Conservation (phyloP, 192 early-diverging fungal genomes). For the Anaeromyces robustus region DNA sequence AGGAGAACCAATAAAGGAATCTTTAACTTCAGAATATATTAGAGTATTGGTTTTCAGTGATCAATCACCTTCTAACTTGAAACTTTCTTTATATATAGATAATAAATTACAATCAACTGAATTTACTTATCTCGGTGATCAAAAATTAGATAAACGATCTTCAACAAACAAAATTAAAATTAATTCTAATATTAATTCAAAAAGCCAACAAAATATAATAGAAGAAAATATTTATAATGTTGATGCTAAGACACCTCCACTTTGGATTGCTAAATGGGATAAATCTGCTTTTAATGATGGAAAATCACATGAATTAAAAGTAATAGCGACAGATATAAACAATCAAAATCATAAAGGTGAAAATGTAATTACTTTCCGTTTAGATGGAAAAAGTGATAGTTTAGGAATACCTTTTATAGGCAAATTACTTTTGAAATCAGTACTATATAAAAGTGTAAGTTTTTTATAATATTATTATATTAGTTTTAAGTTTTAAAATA, state of each 20-base stretch:
- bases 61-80: slow-evolving; percentile 14
- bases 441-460: too few species aligned
- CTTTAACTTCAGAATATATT: slow-evolving; percentile 50
- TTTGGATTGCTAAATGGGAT: slow-evolving; percentile 64
- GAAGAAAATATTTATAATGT: slow-evolving; percentile 7
- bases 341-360: slow-evolving; percentile 24
- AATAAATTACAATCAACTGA: slow-evolving; percentile 20
- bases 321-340: slow-evolving; percentile 48
- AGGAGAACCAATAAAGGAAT: slow-evolving; percentile 52
- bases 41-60: slow-evolving; percentile 62
- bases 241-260: slow-evolving; percentile 29
- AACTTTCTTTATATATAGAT: slow-evolving; percentile 32
- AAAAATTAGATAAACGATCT: background rate
- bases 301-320: slow-evolving; percentile 37
- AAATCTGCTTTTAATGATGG: slow-evolving; percentile 50
- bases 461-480: too few species aligned
- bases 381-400: slow-evolving; percentile 30
- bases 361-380: slow-evolving; percentile 38
- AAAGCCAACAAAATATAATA: slow-evolving; percentile 4
- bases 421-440: too few species aligned
- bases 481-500: too few species aligned
- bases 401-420: too few species aligned
- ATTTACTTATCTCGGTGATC: slow-evolving; percentile 10
- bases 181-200: slow-evolving; percentile 5
- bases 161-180: too few species aligned